Evolutionary conservation across 805 yeast species (phyloP).

Genomic region (Saccharomycopsis javanensis): DNA sequence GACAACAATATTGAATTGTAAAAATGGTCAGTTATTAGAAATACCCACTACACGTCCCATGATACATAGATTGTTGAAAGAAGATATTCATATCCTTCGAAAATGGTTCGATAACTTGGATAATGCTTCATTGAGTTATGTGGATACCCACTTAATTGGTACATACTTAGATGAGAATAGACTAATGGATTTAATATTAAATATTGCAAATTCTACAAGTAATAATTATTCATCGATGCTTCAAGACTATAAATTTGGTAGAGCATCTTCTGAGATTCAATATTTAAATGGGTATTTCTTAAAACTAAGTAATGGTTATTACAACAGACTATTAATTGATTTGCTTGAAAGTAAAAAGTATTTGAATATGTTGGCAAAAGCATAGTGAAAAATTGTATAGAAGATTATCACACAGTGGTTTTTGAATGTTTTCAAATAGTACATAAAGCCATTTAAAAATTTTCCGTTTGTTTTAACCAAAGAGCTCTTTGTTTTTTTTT

Average conservation of each 20-base stretch:
- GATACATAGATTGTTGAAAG: constrained; percentile 35
- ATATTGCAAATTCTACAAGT: constrained; percentile 39
- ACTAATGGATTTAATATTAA: constrained; percentile 30
- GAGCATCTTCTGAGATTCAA: constrained; percentile 64
- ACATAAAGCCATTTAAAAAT: no score
- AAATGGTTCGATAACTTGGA: constrained; percentile 18
- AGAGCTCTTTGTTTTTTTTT: no score
- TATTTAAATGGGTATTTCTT: constrained; percentile 77
- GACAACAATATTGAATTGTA: constrained; percentile 67
- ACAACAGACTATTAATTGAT: constrained; percentile 8
- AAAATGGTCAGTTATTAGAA: constrained; percentile 59
- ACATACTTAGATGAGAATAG: constrained; percentile 28
- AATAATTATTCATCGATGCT: constrained; percentile 46
- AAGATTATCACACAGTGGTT: no score
- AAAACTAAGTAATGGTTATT: constrained; percentile 37
- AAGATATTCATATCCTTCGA: constrained; percentile 30
- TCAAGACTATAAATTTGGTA: constrained; percentile 39
- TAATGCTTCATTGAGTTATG: constrained; percentile 13
- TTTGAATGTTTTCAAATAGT: no score
- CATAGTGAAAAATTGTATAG: no score
- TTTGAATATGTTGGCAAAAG: background rate
- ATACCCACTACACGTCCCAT: constrained; percentile 28
- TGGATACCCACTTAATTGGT: constrained; percentile 20
- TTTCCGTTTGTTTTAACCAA: no score
- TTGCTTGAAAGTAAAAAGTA: constrained; percentile 13